Evolutionary conservation across 1,284 basidiomycete species (phyloP).

Genomic region (Ustilago sp.): DNA sequence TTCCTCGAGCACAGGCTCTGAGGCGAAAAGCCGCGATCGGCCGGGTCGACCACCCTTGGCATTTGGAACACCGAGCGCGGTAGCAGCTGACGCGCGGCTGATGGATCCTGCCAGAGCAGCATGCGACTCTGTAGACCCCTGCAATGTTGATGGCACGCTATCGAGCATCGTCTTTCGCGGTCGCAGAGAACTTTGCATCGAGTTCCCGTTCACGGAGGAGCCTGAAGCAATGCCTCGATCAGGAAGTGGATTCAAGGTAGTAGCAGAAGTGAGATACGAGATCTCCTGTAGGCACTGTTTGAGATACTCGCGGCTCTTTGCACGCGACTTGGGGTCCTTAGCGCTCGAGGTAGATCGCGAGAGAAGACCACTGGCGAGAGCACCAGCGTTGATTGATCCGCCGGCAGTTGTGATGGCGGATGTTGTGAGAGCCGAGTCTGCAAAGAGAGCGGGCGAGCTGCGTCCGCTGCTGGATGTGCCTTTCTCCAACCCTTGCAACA

Average conservation of each 20-base stretch:
- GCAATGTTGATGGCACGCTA: constrained; percentile 45
- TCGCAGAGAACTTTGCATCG: constrained; percentile 34
- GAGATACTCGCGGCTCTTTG: constrained; percentile 93
- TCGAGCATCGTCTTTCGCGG: constrained; percentile 57
- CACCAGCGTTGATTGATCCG: constrained; percentile 27
- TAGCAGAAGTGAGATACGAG: constrained; percentile 93
- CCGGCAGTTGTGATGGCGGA: constrained; percentile 28
- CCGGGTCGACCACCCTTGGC: constrained; percentile 39
- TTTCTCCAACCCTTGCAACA: constrained; percentile 51
- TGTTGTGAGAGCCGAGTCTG: constrained; percentile 24
- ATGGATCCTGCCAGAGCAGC: constrained; percentile 33
- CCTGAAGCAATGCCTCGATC: constrained; percentile 48
- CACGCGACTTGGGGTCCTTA: constrained; percentile 91
- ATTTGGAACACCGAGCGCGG: constrained; percentile 34
- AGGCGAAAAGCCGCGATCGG: constrained; percentile 48
- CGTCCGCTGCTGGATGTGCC: constrained; percentile 50
- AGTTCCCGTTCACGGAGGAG: constrained; percentile 28
- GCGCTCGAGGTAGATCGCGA: constrained; percentile 70
- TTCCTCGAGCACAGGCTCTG: constrained; percentile 45
- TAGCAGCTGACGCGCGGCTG: constrained; percentile 33
- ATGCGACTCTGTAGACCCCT: constrained; percentile 29
- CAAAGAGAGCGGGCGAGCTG: constrained; percentile 52
- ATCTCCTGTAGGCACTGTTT: constrained; percentile 99
- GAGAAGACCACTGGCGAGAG: constrained; percentile 27
- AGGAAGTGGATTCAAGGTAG: constrained; percentile 91